Percentiles rank a stretch among this genome's conserved stretches.
These are phyloP conservation scores for Lophium mytilinum DNA, from an alignment of 495 filamentous ascomycete genomes.

Conservation along the genomic window DNA sequence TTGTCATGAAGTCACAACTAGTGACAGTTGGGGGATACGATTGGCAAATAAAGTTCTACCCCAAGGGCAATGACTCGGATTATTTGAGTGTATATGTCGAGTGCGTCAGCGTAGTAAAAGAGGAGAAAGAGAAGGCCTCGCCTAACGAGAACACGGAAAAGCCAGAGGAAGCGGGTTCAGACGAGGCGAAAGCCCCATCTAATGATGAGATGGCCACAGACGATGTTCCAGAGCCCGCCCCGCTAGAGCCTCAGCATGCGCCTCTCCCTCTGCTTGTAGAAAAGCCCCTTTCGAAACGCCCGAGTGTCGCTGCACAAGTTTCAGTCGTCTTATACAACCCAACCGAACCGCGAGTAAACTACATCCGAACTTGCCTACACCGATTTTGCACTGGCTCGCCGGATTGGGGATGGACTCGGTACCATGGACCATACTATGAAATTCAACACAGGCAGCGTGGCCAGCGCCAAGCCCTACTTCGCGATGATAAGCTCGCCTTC, in stretches of 20 bases:
- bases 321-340: constrained; percentile 60
- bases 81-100: constrained; percentile 58
- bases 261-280: constrained; percentile 29
- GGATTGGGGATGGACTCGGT: constrained; percentile 63
- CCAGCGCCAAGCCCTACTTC: constrained; percentile 54
- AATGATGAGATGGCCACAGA: constrained; percentile 5
- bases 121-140: constrained; percentile 1
- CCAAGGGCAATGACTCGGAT: constrained; percentile 54
- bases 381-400: constrained; percentile 50
- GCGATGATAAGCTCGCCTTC: constrained; percentile 56
- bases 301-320: constrained; percentile 50
- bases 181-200: background rate
- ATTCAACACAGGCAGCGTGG: constrained; percentile 50
- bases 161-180: background rate
- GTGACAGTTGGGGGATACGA: constrained; percentile 55
- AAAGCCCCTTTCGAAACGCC: constrained; percentile 12
- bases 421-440: constrained; percentile 53
- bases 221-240: background rate
- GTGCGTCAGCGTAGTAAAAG: constrained; percentile 44
- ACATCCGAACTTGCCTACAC: constrained; percentile 49
- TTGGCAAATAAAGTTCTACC: constrained; percentile 65
- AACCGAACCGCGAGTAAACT: constrained; percentile 52
- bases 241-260: constrained; percentile 9
- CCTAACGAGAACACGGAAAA: background rate
- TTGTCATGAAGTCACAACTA: constrained; percentile 52